Base-by-base conservation (phyloP, 2,329 filamentous ascomycete genomes). In the Colletotrichum gloeosporioides region DNA sequence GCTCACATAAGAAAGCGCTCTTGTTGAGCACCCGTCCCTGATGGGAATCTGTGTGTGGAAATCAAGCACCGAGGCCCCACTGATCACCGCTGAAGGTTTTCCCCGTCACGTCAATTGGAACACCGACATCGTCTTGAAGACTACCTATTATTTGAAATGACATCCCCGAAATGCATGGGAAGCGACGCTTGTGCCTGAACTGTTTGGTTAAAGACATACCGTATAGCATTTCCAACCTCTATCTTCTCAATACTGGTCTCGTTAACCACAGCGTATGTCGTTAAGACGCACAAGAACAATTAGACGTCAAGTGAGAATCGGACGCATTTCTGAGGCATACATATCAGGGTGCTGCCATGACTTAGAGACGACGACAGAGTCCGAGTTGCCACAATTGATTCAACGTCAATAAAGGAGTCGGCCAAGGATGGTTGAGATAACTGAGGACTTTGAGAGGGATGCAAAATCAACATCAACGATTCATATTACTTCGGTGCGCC, bases 361-460 rank as follows among this genome's bases (percentile, higher is more conserved):
- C n/a, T 12, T 4, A 12, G 1, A 22, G 10, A 49, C 18, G 18
- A 49, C 9, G 8, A 12, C 1, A n/a, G 6, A 49, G 18, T 7
- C 3, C 39, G 18, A 12, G 18, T n/a, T 12, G 39, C 8, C 1
- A n/a, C 18, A n/a, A 12, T 49, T 12, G 8, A 49, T 49, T 9
- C 3, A 10, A 3, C 39, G 10, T 18, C 3, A 49, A 49, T 49
- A 1, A 5, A 6, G 1, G 0, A n/a, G 18, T 10, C 1, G 4
- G 1, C 3, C 39, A n/a, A n/a, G n/a, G 39, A 49, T 49, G 18
- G 8, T 9, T 7, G 1, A n/a, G 18, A 8, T 49, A n/a, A 16
- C 22, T 4, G 10, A 34, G 32, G 39, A n/a, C 2, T n/a, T 8
- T n/a, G 39, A n/a, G 18, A n/a, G 18, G 39, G 39, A 49, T 18